Conservation (phyloP, 169 alveolate species). For the Plasmodium vivax region DNA sequence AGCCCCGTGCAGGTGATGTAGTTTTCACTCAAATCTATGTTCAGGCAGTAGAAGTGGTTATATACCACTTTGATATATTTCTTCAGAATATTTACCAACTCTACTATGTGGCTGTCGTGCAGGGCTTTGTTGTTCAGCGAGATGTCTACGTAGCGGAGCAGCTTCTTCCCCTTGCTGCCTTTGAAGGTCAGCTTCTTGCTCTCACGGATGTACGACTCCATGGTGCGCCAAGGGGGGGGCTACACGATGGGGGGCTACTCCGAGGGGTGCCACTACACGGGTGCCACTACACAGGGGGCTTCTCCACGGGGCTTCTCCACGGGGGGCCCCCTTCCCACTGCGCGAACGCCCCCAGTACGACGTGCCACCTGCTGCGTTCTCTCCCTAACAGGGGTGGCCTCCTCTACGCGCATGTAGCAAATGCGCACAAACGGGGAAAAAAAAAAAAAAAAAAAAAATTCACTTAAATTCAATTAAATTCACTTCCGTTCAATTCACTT, state of each 20-base stretch:
- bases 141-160: conserved; percentile 38
- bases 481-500: too few relatives aligned
- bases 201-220: conserved; percentile 69
- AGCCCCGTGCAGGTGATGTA: conserved; percentile 59
- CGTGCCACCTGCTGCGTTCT: background rate
- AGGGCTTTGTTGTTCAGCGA: conserved; percentile 59
- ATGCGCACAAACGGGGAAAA: background rate
- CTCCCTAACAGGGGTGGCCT: background rate
- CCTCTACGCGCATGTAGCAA: background rate
- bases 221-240: background rate
- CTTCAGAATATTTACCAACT: conserved; percentile 57
- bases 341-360: background rate
- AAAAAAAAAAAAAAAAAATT: background rate
- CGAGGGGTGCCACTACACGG: too few relatives aligned
- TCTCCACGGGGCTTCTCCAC: too few relatives aligned
- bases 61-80: conserved; percentile 31
- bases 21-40: conserved; percentile 68
- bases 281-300: too few relatives aligned
- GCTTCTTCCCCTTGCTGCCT: conserved; percentile 37
- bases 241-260: too few relatives aligned
- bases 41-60: conserved; percentile 39
- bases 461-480: background rate
- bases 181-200: conserved; percentile 62
- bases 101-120: conserved; percentile 46
- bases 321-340: background rate